These are phyloP conservation scores for Oidiodendron maius DNA, from an alignment of 495 filamentous ascomycete genomes.

Conservation along the genomic window DNA sequence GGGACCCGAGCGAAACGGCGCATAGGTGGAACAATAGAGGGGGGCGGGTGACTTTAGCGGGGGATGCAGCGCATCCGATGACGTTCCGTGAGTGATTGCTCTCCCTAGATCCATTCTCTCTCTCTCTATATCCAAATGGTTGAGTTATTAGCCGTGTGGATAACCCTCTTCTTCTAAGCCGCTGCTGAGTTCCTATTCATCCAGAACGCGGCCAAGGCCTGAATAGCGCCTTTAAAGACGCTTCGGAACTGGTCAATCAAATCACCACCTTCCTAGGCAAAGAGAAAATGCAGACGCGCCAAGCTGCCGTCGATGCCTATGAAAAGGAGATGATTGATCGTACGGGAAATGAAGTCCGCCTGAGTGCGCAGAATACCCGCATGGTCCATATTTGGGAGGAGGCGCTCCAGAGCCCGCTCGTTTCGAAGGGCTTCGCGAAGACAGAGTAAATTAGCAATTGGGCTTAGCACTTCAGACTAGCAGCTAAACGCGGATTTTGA, in stretches of 20 bases:
- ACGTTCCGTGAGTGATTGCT: slow-evolving; percentile 38
- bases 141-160: background rate
- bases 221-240: slow-evolving; percentile 41
- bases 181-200: background rate
- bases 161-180: background rate
- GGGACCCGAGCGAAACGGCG: slow-evolving; percentile 30
- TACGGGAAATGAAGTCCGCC: slow-evolving; percentile 23
- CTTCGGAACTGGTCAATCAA: slow-evolving; percentile 23
- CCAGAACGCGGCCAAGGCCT: slow-evolving; percentile 38
- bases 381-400: slow-evolving; percentile 32
- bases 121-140: background rate
- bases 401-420: slow-evolving; percentile 10
- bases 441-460: too few species aligned
- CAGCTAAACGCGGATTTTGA: too few species aligned
- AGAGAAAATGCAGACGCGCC: slow-evolving; percentile 6
- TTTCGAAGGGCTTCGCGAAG: slow-evolving; percentile 1
- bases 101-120: background rate
- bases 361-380: slow-evolving; percentile 23
- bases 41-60: slow-evolving; percentile 40
- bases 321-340: slow-evolving; percentile 31
- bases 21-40: slow-evolving; percentile 31
- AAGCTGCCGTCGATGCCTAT: slow-evolving; percentile 21
- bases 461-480: too few species aligned
- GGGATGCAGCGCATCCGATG: slow-evolving; percentile 56
- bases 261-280: slow-evolving; percentile 15